Percentiles rank a stretch among this genome's conserved stretches.
Conservation (phyloP, 164 flowering plant genomes). For the Umbellularia californica region DNA sequence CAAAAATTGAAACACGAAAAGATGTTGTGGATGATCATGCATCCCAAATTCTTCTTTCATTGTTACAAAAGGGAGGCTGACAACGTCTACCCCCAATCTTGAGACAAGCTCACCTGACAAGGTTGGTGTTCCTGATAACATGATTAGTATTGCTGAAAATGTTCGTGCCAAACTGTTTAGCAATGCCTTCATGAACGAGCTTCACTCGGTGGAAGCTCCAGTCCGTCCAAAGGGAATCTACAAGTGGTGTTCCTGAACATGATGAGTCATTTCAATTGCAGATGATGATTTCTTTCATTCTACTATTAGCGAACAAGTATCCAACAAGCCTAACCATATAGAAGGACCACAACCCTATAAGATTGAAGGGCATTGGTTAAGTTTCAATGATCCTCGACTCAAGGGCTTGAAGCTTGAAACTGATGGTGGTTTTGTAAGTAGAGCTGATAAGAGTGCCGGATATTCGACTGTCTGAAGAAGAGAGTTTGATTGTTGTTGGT, state of each 20-base stretch:
- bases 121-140: conserved; percentile 1
- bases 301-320: too few relatives aligned
- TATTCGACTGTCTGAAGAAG: too few relatives aligned
- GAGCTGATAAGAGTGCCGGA: too few relatives aligned
- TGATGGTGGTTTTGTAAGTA: too few relatives aligned
- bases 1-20: conserved; percentile 26
- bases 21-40: conserved; percentile 50
- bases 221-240: conserved; percentile 55
- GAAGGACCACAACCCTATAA: too few relatives aligned
- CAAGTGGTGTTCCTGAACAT: conserved; percentile 31
- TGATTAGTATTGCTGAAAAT: conserved; percentile 16
- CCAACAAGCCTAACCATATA: too few relatives aligned
- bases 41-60: conserved; percentile 81
- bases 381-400: too few relatives aligned
- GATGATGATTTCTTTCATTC: conserved; percentile 41
- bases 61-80: conserved; percentile 57
- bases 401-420: too few relatives aligned
- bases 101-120: conserved; percentile 23
- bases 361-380: too few relatives aligned
- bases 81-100: conserved; percentile 15
- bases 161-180: conserved; percentile 61
- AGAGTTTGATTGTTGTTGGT: too few relatives aligned
- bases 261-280: conserved; percentile 27
- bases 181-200: conserved; percentile 84
- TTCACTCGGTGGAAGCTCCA: conserved; percentile 76